Conservation (phyloP, 2,329 filamentous ascomycete species). For the Penicillium corylophilum region DNA sequence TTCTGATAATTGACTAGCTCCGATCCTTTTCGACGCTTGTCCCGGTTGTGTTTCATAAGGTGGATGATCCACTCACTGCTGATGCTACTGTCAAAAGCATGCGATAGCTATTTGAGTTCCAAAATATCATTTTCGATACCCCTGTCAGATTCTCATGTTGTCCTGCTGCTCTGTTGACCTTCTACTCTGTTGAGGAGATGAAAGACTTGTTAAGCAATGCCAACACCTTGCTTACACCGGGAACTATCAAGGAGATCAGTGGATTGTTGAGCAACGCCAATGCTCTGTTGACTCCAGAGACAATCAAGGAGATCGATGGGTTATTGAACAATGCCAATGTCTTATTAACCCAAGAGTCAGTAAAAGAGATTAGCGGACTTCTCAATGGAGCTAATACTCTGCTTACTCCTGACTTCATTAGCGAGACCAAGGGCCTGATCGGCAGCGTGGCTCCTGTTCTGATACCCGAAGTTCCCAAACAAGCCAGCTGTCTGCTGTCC, state of each 20-base stretch:
- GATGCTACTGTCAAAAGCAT: not conserved
- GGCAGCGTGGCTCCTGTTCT: constrained; percentile 20
- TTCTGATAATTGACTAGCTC: not conserved
- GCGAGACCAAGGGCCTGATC: constrained; percentile 25
- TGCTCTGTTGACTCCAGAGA: constrained; percentile 30
- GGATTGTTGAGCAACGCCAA: constrained; percentile 26
- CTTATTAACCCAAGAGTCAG: constrained; percentile 22
- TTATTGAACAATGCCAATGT: constrained; percentile 25
- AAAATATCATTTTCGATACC: not conserved
- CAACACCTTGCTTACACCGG: constrained; percentile 10
- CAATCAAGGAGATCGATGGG: constrained; percentile 28
- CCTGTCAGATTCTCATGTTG: too few species aligned
- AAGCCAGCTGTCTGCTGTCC: constrained; percentile 19
- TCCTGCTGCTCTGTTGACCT: constrained; percentile 31
- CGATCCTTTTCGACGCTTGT: constrained; percentile 6
- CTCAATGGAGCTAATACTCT: constrained; percentile 30
- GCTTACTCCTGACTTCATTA: constrained; percentile 31
- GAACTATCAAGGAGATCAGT: constrained; percentile 16
- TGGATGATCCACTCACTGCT: constrained; percentile 4
- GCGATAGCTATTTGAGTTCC: not conserved
- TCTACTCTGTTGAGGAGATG: constrained; percentile 30
- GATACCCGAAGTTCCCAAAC: constrained; percentile 22
- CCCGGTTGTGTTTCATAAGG: constrained; percentile 5
- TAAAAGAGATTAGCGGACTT: constrained; percentile 26
- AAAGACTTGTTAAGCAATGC: constrained; percentile 13